Evolutionary conservation across 2,329 filamentous ascomycete genomes (phyloP).

Genomic region (Venturia effusa): DNA sequence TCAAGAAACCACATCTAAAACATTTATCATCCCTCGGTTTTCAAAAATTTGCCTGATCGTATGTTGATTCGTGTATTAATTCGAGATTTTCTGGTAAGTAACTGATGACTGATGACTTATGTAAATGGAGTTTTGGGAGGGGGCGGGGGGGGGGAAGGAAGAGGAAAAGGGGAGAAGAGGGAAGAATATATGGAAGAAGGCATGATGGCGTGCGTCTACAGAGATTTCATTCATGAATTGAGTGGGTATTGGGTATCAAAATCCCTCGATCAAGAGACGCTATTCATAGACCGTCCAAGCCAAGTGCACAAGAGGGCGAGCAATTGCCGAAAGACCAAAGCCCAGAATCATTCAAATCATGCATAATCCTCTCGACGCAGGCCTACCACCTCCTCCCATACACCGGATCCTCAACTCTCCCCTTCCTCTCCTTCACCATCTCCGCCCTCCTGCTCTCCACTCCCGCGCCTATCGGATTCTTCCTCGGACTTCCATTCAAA

Average conservation of each 20-base stretch:
- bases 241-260: background rate
- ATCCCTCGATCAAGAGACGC: background rate
- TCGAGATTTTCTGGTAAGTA: too few species aligned
- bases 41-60: too few species aligned
- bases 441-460: constrained; percentile 7
- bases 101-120: too few species aligned
- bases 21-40: too few species aligned
- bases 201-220: too few species aligned
- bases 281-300: background rate
- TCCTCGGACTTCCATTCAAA: background rate
- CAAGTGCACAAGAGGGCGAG: background rate
- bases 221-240: background rate
- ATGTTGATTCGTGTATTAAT: too few species aligned
- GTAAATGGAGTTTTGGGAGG: too few species aligned
- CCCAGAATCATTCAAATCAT: background rate
- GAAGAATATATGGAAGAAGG: too few species aligned
- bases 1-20: too few species aligned
- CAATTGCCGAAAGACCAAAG: too few species aligned
- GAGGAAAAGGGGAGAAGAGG: too few species aligned
- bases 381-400: constrained; percentile 19
- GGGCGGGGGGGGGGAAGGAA: too few species aligned
- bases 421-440: constrained; percentile 13
- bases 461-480: constrained; percentile 5
- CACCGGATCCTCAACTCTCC: constrained; percentile 22
- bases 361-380: background rate